phyloP scores from a whole-genome alignment of 2,329 filamentous ascomycete genomes.

The Monosporascus cannonballus region DNA sequence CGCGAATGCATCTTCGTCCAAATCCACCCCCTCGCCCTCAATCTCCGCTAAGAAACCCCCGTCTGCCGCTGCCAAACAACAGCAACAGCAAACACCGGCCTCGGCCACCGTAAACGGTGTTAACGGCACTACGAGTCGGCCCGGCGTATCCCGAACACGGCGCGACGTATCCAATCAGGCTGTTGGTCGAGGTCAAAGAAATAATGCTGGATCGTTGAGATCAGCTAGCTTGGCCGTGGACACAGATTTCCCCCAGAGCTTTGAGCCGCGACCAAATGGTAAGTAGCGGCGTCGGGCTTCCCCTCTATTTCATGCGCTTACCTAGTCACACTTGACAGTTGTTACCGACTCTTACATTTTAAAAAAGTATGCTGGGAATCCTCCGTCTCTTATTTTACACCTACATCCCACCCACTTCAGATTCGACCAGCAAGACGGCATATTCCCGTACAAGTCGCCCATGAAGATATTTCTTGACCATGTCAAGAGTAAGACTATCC shows the following conservation, averaged over 20 bases:
- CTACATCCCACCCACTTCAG: conserved; percentile 80
- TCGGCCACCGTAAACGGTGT: conserved; percentile 35
- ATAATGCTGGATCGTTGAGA: conserved; percentile 40
- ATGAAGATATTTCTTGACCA: conserved; percentile 81
- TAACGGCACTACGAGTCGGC: conserved; percentile 39
- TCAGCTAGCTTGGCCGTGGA: conserved; percentile 44
- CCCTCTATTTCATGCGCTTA: conserved; percentile 7
- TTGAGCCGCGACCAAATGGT: conserved; percentile 50
- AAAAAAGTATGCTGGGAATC: conserved; percentile 67
- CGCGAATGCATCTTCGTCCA: conserved; percentile 37
- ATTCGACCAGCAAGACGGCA: conserved; percentile 90
- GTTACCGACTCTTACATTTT: conserved; percentile 72
- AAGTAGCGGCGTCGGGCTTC: conserved; percentile 13
- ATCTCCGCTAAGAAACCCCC: conserved; percentile 51
- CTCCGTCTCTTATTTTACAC: conserved; percentile 81
- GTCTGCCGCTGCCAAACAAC: conserved; percentile 41
- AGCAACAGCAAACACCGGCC: conserved; percentile 29
- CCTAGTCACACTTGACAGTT: conserved; percentile 42
- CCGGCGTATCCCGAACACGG: conserved; percentile 48
- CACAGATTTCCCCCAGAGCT: conserved; percentile 25
- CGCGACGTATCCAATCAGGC: conserved; percentile 47
- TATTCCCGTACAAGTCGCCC: conserved; percentile 85
- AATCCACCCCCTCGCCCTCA: conserved; percentile 54
- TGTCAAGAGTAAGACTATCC: conserved; percentile 68
- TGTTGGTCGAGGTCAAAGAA: conserved; percentile 42